These are phyloP conservation scores for Diaporthe caulivora DNA, from an alignment of 2,329 filamentous ascomycete genomes.

Conservation along the genomic window DNA sequence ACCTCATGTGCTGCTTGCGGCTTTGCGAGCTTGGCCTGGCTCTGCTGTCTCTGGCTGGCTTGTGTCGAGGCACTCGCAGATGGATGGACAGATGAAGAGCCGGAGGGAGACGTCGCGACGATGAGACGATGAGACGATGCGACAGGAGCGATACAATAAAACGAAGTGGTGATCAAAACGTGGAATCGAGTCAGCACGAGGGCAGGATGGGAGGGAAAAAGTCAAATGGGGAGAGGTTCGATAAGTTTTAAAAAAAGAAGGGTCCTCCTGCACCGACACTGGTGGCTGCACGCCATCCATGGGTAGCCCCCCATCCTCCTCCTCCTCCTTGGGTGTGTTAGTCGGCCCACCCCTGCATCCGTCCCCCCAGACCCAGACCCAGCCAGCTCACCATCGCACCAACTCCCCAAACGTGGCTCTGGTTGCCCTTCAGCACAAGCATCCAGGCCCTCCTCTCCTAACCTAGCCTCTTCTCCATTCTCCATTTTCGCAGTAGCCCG, in stretches of 20 bases:
- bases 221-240: not conserved
- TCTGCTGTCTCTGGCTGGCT: not conserved
- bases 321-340: not conserved
- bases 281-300: conserved; percentile 27
- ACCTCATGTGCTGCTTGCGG: conserved; percentile 2
- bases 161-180: not conserved
- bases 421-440: not conserved
- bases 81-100: not conserved
- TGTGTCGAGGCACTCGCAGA: not conserved
- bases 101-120: not conserved
- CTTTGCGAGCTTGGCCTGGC: not conserved
- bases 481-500: conserved; percentile 12
- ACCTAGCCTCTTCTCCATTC: no score
- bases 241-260: conserved; percentile 36
- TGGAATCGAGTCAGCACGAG: conserved; percentile 20
- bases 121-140: not conserved
- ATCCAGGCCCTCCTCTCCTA: not conserved
- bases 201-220: not conserved
- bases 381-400: conserved; percentile 10
- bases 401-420: not conserved
- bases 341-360: conserved; percentile 22
- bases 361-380: not conserved
- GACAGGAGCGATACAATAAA: not conserved
- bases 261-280: conserved; percentile 28
- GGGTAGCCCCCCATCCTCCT: conserved; percentile 13